Conservation (phyloP, 2,329 filamentous ascomycete genomes). For the Calonectria pseudoreteaudii region DNA sequence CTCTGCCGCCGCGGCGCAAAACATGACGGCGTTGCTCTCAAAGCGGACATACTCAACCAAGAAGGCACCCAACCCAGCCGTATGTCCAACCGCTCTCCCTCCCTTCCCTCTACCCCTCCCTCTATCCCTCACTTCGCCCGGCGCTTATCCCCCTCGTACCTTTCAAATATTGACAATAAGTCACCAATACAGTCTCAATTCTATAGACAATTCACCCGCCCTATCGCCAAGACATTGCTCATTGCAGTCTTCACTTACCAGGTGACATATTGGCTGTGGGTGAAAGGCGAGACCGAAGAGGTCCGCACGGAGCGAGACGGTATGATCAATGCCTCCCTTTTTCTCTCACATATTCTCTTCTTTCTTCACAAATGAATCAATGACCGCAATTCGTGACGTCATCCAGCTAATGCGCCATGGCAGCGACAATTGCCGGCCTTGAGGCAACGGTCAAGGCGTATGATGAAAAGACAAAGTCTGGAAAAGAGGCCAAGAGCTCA, state of each 20-base stretch:
- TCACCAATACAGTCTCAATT: slow-evolving; percentile 66
- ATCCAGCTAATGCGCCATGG: neutral
- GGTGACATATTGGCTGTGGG: slow-evolving; percentile 79
- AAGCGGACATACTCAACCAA: slow-evolving; percentile 43
- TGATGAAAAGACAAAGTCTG: slow-evolving; percentile 40
- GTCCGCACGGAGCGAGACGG: slow-evolving; percentile 69
- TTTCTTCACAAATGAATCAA: neutral
- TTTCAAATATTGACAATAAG: neutral
- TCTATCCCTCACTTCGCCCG: no score
- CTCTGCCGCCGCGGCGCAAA: slow-evolving; percentile 17
- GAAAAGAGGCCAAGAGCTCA: slow-evolving; percentile 28
- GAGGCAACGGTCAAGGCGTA: slow-evolving; percentile 54
- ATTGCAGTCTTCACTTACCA: slow-evolving; percentile 84
- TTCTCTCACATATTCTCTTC: neutral
- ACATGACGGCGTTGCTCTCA: neutral
- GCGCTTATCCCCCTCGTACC: neutral
- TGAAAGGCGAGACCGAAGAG: slow-evolving; percentile 80
- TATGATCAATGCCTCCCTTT: slow-evolving; percentile 46
- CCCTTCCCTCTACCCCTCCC: neutral
- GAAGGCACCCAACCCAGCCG: slow-evolving; percentile 42
- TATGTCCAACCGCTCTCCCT: slow-evolving; percentile 18
- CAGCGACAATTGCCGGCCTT: slow-evolving; percentile 50
- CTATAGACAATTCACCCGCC: slow-evolving; percentile 80
- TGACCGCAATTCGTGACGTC: neutral
- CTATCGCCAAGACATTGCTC: slow-evolving; percentile 79